Evolutionary conservation across 176 grass and related monocot genomes (phyloP), one percentile per base, ranked within the genome.

Genomic region (Zoysia pacifica): DNA sequence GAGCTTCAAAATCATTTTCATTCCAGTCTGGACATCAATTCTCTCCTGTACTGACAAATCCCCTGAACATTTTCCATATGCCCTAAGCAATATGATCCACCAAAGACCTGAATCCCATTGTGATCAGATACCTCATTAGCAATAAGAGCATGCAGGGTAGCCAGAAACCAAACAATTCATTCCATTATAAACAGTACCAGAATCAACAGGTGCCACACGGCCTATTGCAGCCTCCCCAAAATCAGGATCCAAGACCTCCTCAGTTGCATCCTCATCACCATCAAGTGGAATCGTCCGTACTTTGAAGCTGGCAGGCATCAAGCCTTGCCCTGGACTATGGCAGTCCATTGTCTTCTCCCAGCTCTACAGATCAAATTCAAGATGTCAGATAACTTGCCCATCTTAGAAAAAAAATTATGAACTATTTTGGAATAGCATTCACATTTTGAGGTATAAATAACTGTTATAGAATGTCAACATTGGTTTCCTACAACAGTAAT

Each of bases 261-360:
- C 90, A 39, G 81, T 93, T 36, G 88, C 88, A 74, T 87, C 83
- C 18, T 93, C 93, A 74, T 97, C 93, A 14, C 88, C 83, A 51
- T 97, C 93, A 62, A 97, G 90, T 14, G 81, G 93, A 79, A 93
- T 79, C 11, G 88, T 93, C 28, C 93, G 81, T 45, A 97, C 93
- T 84, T 97, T 97, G 74, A 97, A 97, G 83, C 90, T 97, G 62
- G 90, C 93, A 68, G 90, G 93, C 93, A 97, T 97, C 71, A 97
- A 81, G 18, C 93, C 93, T 73, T 97, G 93, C 16, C 93, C 93
- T 70, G 93, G 93, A 83, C 90, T 97, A 75, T 97, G 93, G 77
- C 93, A 97, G 54, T 97, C 93, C 90, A 97, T 97, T 77, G 93
- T 97, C 75, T 93, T 97, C 84, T 97, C 93, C 93, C 93, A 97